Conservation (phyloP, 257 asterid species). For the Nicotiana obtusifolia region DNA sequence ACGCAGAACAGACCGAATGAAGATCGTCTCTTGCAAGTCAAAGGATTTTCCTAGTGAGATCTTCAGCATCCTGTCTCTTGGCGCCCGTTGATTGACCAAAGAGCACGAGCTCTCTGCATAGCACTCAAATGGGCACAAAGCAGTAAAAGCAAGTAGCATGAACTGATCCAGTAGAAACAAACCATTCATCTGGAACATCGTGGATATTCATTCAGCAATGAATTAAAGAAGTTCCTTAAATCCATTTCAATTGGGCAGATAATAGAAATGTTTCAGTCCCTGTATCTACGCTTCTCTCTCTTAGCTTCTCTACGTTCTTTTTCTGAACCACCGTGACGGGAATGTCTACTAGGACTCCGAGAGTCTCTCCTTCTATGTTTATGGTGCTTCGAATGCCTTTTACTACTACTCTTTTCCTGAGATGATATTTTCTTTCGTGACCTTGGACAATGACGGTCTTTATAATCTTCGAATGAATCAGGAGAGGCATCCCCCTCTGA, state of each 20-base stretch:
- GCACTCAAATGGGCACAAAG: not conserved
- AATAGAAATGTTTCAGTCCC: constrained; percentile 14
- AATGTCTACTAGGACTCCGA: constrained; percentile 33
- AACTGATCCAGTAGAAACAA: not conserved
- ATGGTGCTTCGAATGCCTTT: constrained; percentile 62
- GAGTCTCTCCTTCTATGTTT: constrained; percentile 59
- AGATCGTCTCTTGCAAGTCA: not conserved
- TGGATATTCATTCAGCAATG: not conserved
- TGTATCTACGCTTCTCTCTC: constrained; percentile 39
- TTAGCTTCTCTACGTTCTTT: constrained; percentile 37
- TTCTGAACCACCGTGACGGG: constrained; percentile 47
- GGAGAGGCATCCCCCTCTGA: constrained; percentile 33
- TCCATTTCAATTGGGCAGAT: not conserved
- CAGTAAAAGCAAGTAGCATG: not conserved
- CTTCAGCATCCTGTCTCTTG: not conserved
- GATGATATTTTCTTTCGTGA: constrained; percentile 47
- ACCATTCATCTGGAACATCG: not conserved
- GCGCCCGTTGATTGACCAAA: not conserved
- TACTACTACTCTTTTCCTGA: constrained; percentile 53
- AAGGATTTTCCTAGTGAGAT: not conserved
- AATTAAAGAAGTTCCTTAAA: not conserved
- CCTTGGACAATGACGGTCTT: constrained; percentile 35
- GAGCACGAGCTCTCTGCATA: not conserved
- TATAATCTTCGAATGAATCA: constrained; percentile 32
- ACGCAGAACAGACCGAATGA: not conserved